Base-by-base conservation (phyloP, 2,329 filamentous ascomycete genomes). In the Xylariaceae sp. region DNA sequence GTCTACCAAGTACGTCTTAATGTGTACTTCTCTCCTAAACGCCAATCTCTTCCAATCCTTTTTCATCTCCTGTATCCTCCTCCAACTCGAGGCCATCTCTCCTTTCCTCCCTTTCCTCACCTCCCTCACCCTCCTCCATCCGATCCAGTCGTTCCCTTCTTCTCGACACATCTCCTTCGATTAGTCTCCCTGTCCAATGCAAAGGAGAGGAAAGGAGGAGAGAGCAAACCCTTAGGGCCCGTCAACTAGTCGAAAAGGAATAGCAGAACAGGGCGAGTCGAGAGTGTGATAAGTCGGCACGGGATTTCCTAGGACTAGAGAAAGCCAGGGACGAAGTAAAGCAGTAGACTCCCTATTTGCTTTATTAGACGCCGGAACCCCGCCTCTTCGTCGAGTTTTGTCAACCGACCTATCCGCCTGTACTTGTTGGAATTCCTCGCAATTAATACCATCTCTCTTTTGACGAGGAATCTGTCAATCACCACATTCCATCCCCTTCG, bases 21-120 rank as follows among this genome's bases (percentile, higher is more conserved):
- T 65, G 60, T n/a, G 60, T 61, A 62, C 60, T 57, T 57, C 58
- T 60, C 49, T 41, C 44, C 46, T 41, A 42, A 42, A 48, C 59
- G 54, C 61, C 59, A 62, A 59, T 73, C 66, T 71, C 65, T 67
- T 67, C 70, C 70, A 71, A 68, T 74, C 71, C 70, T 69, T 71
- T 69, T 69, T 66, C 66, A 61, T 67, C 65, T 67, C 62, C 64
- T 68, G 63, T 62, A 65, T 71, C 67, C 66, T 72, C 64, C 65
- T 73, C 69, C 67, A 67, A 69, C 69, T 68, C 68, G 70, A 67
- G 58, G 59, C 48, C 59, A 54, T 41, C 46, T 48, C 58, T 55
- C 56, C 50, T 54, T 48, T 50, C 48, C 57, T 59, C 59, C 41
- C 44, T 38, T 44, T 49, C 41, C 41, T 47, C 40, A 44, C 46